A percentile compares a stretch with the other conserved stretches of the same genome.
phyloP scores from a whole-genome alignment of 2,329 filamentous ascomycete genomes.

The Exophiala dermatitidis region DNA sequence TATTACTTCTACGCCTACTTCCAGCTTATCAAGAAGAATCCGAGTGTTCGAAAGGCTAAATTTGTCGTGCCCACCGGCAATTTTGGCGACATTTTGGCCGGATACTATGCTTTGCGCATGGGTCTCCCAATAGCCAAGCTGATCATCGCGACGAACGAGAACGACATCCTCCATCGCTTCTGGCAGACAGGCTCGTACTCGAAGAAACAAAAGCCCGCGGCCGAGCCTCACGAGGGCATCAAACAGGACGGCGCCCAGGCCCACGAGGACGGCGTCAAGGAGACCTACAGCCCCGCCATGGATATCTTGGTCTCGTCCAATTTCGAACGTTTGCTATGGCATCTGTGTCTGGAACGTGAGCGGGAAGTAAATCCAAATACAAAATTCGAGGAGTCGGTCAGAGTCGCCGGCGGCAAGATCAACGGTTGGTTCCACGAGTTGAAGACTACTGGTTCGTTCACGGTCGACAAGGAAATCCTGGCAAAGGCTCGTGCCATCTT shows the following conservation, averaged over 20 bases:
- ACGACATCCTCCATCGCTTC: conserved; percentile 94
- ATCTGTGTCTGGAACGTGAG: conserved; percentile 68
- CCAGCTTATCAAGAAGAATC: conserved; percentile 57
- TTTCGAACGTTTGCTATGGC: conserved; percentile 94
- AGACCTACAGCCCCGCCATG: conserved; percentile 92
- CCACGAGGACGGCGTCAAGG: conserved; percentile 68
- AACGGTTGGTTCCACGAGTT: conserved; percentile 69
- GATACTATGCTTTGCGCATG: conserved; percentile 83
- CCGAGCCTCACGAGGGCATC: conserved; percentile 25
- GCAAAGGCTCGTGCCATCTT: conserved; percentile 66
- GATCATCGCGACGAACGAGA: conserved; percentile 90
- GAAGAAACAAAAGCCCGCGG: conserved; percentile 59
- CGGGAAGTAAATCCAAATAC: conserved; percentile 23
- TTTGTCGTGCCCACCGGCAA: conserved; percentile 93
- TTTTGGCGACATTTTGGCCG: conserved; percentile 83
- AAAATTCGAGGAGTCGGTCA: conserved; percentile 18
- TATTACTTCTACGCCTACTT: conserved; percentile 98
- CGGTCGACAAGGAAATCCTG: conserved; percentile 67
- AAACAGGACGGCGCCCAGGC: conserved; percentile 52
- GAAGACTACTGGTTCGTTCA: conserved; percentile 75
- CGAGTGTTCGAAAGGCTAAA: conserved; percentile 55
- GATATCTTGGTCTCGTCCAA: conserved; percentile 95
- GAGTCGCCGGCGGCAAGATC: conserved; percentile 59
- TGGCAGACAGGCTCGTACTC: conserved; percentile 83
- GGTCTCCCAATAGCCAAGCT: conserved; percentile 82